Percentiles rank a stretch among this genome's conserved stretches.
These are phyloP conservation scores for Rhododendron williamsianum DNA, from an alignment of 148 eudicot genomes.

Conservation along the genomic window DNA sequence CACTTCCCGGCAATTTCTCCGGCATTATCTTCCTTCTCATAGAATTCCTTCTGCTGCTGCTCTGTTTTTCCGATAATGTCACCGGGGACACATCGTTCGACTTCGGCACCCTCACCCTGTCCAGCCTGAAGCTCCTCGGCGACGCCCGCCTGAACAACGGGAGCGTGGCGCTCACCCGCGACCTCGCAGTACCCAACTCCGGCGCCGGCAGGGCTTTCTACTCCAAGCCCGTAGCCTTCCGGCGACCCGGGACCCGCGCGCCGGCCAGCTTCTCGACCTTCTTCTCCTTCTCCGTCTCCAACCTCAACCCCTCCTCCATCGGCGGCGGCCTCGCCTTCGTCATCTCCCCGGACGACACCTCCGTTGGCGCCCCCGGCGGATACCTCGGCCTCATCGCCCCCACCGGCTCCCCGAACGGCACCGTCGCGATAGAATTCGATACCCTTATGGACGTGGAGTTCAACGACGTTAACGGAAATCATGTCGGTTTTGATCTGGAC, in stretches of 20 bases:
- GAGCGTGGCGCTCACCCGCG: conserved; percentile 56
- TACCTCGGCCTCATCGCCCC: conserved; percentile 34
- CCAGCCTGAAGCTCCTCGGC: conserved; percentile 62
- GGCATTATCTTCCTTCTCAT: background rate
- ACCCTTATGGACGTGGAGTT: conserved; percentile 77
- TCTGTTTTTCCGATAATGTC: background rate
- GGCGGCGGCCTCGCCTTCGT: conserved; percentile 84
- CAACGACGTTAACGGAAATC: conserved; percentile 71
- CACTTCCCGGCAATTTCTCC: conserved; percentile 15
- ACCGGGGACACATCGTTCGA: conserved; percentile 45
- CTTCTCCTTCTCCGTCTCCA: conserved; percentile 63
- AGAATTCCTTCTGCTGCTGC: background rate
- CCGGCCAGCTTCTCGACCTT: conserved; percentile 55
- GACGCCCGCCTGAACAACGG: conserved; percentile 73
- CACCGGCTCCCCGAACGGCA: conserved; percentile 26
- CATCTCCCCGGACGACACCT: conserved; percentile 40
- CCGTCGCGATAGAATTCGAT: conserved; percentile 81
- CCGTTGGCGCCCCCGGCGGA: conserved; percentile 51
- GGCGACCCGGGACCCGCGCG: conserved; percentile 13
- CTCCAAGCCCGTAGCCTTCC: conserved; percentile 45
- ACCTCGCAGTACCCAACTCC: conserved; percentile 72
- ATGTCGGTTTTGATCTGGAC: conserved; percentile 74
- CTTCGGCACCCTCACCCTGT: conserved; percentile 57
- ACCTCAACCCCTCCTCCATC: conserved; percentile 67
- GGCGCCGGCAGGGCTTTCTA: conserved; percentile 65